Base-by-base conservation (phyloP, 169 alveolate genomes). In the Hepatocystis sp. region DNA sequence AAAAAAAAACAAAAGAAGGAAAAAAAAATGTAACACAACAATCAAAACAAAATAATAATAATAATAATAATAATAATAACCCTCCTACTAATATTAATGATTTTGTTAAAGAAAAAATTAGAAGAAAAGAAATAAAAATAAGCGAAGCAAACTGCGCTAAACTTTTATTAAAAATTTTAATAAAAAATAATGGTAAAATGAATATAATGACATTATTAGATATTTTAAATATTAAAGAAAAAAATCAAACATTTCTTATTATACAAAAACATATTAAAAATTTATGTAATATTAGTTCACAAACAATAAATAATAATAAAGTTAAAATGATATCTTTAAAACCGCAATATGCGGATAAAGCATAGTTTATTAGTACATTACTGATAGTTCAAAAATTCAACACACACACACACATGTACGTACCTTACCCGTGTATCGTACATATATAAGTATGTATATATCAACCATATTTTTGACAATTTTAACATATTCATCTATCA, bases 171-270 rank as follows among this genome's bases (percentile, higher is more conserved):
- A 81, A 60, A 40, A 52, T 81, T 36, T 51, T 81, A 17, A 84
- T 61, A 81, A 81, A 81, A 63, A 81, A 81, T 40, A 63, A 81
- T 39, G 89, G 89, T 3, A 81, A 63, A 63, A 81, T 81, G 89
- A 52, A 81, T 21, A 81, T 81, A 27, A 34, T 64, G 36, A 46
- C 67, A 2, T 27, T 81, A 11, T 39, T 81, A 42, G 84, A 81
- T 49, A 55, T 64, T 39, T 81, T 81, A 47, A 81, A 81, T 28
- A 81, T 81, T n/a, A 81, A 64, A 51, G 89, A 81, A 61, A 81
- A 81, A 81, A 81, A 81, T 55, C 84, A 81, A 19, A 81, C 25
- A 28, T 81, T 81, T 39, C 25, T 81, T 15, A 30, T 81, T 28
- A 58, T 81, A 19, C 89, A 81, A 44, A 81, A 81, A 65, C 49